phyloP scores from a whole-genome alignment of 208 protist species.

The Crithidia bombi region DNA sequence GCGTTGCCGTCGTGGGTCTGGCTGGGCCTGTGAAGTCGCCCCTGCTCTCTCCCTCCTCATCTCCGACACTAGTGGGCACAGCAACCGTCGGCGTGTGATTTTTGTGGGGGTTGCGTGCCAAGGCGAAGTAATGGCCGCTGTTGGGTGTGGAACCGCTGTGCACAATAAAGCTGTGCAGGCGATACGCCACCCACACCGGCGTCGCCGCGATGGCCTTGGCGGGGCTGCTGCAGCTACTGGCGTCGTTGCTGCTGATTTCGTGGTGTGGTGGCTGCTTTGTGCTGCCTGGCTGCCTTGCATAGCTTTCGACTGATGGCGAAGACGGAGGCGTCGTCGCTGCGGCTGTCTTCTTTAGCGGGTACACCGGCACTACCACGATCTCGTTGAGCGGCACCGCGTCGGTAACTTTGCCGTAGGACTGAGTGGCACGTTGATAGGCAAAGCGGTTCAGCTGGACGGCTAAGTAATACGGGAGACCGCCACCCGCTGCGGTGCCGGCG shows the following conservation, averaged over 20 bases:
- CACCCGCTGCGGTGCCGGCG: conserved; percentile 16
- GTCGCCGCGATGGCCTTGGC: not conserved
- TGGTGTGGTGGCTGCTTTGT: not conserved
- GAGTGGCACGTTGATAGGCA: conserved; percentile 39
- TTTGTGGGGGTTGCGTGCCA: conserved; percentile 14
- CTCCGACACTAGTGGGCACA: not conserved
- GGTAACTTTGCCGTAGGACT: conserved; percentile 54
- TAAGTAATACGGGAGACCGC: conserved; percentile 54
- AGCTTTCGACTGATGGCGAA: not conserved
- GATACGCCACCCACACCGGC: conserved; percentile 45
- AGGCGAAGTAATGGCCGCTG: conserved; percentile 73
- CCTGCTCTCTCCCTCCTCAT: conserved; percentile 4
- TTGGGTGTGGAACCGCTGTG: conserved; percentile 70
- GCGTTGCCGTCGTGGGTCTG: not conserved
- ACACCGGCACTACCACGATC: conserved; percentile 45
- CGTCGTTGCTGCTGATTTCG: conserved; percentile 5
- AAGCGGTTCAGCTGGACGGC: conserved; percentile 74
- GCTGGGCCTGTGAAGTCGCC: too few relatives aligned
- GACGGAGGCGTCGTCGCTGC: too few relatives aligned
- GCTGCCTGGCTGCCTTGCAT: not conserved
- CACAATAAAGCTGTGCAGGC: conserved; percentile 57
- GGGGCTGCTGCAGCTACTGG: not conserved
- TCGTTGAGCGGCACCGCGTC: conserved; percentile 61
- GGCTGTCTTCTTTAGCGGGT: not conserved
- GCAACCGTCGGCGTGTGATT: not conserved